phyloP scores from a whole-genome alignment of 345 rosid genomes.

The sweet orange (Citrus sinensis) region DVS_A1.0 CM039162.1:25649001-25649500 shows the following conservation, averaged over 20 bases:
- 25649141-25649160: neutral
- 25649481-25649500: no score
- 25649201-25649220: constrained; percentile 72
- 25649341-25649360: neutral
- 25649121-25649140: neutral
- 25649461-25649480: neutral
- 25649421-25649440: constrained; percentile 93
- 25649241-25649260: constrained; percentile 80
- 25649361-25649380: constrained; percentile 7
- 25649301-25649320: neutral
- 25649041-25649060: constrained; percentile 55
- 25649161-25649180: neutral
- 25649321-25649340: neutral
- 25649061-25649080: constrained; percentile 41
- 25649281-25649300: neutral
- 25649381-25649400: constrained; percentile 93
- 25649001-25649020: neutral
- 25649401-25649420: constrained; percentile 84
- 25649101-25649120: constrained; percentile 72
- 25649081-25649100: constrained; percentile 74
- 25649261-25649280: constrained; percentile 78
- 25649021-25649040: constrained; percentile 71
- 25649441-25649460: neutral
- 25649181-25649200: constrained; percentile 86
- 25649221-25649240: constrained; percentile 74